Evolutionary conservation across 2,329 filamentous ascomycete species (phyloP).

Genomic region (Pseudocercospora vitis): DNA sequence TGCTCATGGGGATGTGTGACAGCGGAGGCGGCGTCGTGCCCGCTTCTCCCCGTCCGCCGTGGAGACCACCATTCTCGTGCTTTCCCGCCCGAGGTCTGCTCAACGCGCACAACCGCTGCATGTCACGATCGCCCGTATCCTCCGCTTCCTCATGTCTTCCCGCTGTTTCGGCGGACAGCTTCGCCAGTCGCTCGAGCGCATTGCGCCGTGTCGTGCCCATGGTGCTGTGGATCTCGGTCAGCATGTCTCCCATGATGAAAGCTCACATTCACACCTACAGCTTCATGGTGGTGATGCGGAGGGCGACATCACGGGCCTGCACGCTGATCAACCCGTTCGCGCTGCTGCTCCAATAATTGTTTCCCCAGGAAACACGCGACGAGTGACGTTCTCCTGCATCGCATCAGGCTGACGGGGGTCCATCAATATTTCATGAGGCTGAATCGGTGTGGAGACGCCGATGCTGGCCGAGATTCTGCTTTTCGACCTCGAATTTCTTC

Average conservation of each 20-base stretch:
- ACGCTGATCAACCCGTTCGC: neutral
- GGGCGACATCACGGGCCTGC: neutral
- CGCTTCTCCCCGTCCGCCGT: no score
- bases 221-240: conserved; percentile 24
- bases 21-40: conserved; percentile 13
- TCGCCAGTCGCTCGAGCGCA: conserved; percentile 53
- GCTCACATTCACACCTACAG: neutral
- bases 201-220: conserved; percentile 44
- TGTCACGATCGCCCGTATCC: conserved; percentile 35
- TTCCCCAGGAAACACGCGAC: neutral
- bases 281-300: neutral
- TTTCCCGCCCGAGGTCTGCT: conserved; percentile 18
- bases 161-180: conserved; percentile 46
- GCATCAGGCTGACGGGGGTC: neutral
- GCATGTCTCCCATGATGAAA: conserved; percentile 15
- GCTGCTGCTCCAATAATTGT: neutral
- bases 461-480: neutral
- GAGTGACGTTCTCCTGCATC: neutral
- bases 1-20: conserved; percentile 49
- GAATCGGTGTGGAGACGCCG: neutral
- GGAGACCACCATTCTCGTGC: conserved; percentile 24
- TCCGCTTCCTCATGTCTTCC: conserved; percentile 11
- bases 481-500: neutral
- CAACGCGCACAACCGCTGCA: conserved; percentile 45
- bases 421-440: neutral